phyloP scores from a whole-genome alignment of 495 filamentous ascomycete genomes.

The Mycothermus thermophilus region DNA sequence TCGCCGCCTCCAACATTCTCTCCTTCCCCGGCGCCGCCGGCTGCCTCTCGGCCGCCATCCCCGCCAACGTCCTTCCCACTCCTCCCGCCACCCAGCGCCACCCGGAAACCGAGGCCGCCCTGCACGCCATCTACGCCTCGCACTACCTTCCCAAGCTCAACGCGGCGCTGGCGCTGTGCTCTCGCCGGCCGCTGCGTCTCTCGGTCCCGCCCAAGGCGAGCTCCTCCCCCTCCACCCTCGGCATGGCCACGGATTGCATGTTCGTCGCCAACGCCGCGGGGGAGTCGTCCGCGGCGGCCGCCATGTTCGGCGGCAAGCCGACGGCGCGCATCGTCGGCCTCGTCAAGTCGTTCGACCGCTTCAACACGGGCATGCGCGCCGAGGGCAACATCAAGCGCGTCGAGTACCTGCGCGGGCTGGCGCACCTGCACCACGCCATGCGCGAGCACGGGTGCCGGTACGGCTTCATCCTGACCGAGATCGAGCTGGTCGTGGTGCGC shows the following conservation, averaged over 20 bases:
- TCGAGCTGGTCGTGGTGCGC: conserved; percentile 81
- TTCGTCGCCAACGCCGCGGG: conserved; percentile 50
- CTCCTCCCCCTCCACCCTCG: conserved; percentile 36
- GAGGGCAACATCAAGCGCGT: conserved; percentile 67
- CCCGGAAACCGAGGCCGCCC: conserved; percentile 58
- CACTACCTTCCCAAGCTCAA: conserved; percentile 70
- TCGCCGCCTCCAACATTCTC: conserved; percentile 57
- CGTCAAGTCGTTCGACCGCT: conserved; percentile 76
- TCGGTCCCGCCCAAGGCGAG: conserved; percentile 41
- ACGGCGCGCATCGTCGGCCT: conserved; percentile 75
- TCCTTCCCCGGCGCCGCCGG: conserved; percentile 56
- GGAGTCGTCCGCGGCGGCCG: conserved; percentile 30
- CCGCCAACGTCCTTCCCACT: conserved; percentile 46
- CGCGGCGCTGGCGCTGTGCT: conserved; percentile 56
- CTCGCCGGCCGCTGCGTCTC: conserved; percentile 44
- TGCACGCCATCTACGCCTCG: conserved; percentile 53
- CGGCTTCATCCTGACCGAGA: conserved; percentile 89
- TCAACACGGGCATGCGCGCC: conserved; percentile 87
- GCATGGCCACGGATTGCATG: conserved; percentile 57
- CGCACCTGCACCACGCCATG: conserved; percentile 78
- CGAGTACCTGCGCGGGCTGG: conserved; percentile 70
- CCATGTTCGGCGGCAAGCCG: conserved; percentile 55
- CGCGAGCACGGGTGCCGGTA: conserved; percentile 85
- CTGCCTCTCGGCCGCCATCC: conserved; percentile 59
- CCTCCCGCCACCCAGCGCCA: conserved; percentile 40